These are phyloP conservation scores for Helminthosporium solani DNA, from an alignment of 2,329 filamentous ascomycete species.

Conservation along the genomic window DNA sequence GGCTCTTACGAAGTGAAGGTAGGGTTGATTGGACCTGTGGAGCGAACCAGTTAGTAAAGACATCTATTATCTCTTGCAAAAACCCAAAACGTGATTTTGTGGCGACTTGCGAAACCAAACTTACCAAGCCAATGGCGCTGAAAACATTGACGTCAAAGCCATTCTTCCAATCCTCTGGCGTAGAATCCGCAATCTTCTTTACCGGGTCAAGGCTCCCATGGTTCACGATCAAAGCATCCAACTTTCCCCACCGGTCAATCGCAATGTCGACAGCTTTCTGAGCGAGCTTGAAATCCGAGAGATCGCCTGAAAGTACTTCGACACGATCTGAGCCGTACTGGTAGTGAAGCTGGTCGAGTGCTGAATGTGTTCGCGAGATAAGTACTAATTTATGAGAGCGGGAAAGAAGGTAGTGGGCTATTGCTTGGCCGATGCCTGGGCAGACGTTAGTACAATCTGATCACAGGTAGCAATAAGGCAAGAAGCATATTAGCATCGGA, in stretches of 20 bases:
- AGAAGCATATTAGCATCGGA: background rate
- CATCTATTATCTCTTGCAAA: slow-evolving; percentile 6
- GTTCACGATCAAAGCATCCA: slow-evolving; percentile 86
- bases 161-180: slow-evolving; percentile 69
- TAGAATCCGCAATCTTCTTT: slow-evolving; percentile 65
- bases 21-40: slow-evolving; percentile 69
- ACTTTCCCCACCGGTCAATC: slow-evolving; percentile 63
- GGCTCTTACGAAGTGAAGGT: slow-evolving; percentile 64
- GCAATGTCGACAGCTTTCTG: slow-evolving; percentile 66
- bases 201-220: slow-evolving; percentile 82
- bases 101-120: no score
- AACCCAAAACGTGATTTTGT: no score
- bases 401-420: slow-evolving; percentile 60
- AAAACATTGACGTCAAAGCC: slow-evolving; percentile 86
- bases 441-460: slow-evolving; percentile 1
- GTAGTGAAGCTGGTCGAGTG: slow-evolving; percentile 50
- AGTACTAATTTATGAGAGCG: slow-evolving; percentile 58
- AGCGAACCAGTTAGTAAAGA: background rate
- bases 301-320: slow-evolving; percentile 59
- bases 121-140: slow-evolving; percentile 74
- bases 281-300: slow-evolving; percentile 56
- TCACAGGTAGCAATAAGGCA: background rate
- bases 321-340: slow-evolving; percentile 56
- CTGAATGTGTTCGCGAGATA: slow-evolving; percentile 56
- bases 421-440: slow-evolving; percentile 61